Base-by-base conservation (phyloP, 257 asterid genomes). In the Forsythia viridissima region DNA sequence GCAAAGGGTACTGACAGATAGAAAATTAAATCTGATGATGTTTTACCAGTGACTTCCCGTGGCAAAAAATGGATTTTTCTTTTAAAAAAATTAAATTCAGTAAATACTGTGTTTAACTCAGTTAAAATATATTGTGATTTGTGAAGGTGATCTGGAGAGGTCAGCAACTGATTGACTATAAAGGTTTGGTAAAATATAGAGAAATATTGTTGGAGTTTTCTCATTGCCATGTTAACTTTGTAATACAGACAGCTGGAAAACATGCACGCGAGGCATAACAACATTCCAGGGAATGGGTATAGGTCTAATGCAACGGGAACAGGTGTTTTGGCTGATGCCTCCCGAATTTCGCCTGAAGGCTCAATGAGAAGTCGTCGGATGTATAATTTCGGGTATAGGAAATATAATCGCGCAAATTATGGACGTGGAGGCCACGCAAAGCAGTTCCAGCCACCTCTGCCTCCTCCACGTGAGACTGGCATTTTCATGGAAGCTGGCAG, bases 401-500 rank as follows among this genome's bases (percentile, higher is more conserved):
- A 80, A 83, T 79, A 87, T 63, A 86, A 66, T 52, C 94, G 94
- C 57, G 91, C 90, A 77, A 91, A 92, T 75, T 91, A 80, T 86
- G 97, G 94, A 59, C 90, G 89, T 38, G 96, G 96, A 12, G 91
- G 92, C 55, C 94, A 84, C 74, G 61, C 88, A 5, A 92, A 80
- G 88, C 89, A 83, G 46, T 90, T 90, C 82, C 94, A 84, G 71
- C 85, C 88, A 30, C 84, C 89, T 40, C 85, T 57, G 65, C 88
- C 90, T 6, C 94, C 91, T 37, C 89, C 79, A 0, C 82, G 84
- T 34, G 88, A 77, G 76, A 61, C 88, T 12, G 94, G 90, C 72
- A 30, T 96, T 79, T 91, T 92, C 61, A 80, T 93, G 82, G 98
- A 96, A 83, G 99, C 99, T 66, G 99, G 99, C 44, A 89, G 81